These are phyloP conservation scores for Nicotiana rustica DNA, from an alignment of 305 asterid genomes.

Conservation along the genomic window DNA sequence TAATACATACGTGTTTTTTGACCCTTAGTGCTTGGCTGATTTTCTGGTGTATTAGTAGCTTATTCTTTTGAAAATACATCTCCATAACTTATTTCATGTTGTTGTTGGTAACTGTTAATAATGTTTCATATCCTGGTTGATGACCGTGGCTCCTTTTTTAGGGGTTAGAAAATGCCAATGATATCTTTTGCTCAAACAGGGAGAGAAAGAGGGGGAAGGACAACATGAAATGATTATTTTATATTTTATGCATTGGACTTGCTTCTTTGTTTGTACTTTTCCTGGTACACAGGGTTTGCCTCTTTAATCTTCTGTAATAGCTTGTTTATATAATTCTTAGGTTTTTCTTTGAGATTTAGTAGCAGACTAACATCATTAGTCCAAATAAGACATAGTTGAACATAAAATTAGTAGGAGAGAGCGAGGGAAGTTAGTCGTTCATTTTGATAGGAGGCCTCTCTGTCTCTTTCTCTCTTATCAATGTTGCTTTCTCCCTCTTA, in stretches of 20 bases:
- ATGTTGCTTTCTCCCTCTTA: neutral
- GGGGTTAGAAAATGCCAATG: neutral
- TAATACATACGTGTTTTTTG: neutral
- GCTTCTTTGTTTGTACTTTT: neutral
- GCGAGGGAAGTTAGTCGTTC: neutral
- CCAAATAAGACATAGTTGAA: slow-evolving; percentile 7
- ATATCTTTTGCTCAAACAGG: neutral
- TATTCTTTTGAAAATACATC: neutral
- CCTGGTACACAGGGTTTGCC: neutral
- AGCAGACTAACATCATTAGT: neutral
- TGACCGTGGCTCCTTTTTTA: neutral
- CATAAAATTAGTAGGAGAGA: slow-evolving; percentile 8
- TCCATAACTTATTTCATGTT: neutral
- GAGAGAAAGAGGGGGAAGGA: neutral
- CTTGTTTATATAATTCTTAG: neutral
- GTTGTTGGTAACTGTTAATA: slow-evolving; percentile 8
- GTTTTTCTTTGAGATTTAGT: neutral
- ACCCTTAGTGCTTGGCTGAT: neutral
- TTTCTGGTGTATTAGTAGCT: neutral
- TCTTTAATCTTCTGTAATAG: slow-evolving; percentile 10
- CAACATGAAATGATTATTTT: slow-evolving; percentile 4
- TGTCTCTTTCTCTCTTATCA: neutral
- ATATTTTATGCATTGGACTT: neutral
- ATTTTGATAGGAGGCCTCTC: neutral
- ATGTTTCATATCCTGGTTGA: neutral